A percentile compares a stretch with the other conserved stretches of the same genome.
Evolutionary conservation across 2,329 filamentous ascomycete genomes (phyloP).

Genomic region (Pseudogymnoascus sp.): DNA sequence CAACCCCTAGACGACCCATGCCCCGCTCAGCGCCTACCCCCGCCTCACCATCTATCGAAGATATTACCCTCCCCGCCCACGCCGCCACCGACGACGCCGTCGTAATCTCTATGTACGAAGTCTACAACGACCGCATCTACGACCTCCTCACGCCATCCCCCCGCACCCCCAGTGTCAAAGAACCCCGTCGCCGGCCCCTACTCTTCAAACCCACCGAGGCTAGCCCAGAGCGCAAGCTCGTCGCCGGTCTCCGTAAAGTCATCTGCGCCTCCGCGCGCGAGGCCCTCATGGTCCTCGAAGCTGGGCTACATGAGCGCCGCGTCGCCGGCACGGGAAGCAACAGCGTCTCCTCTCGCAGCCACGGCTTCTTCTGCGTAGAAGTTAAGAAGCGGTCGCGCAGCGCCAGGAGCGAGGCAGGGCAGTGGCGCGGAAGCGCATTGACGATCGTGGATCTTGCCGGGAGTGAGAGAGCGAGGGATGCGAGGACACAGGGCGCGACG

Average conservation of each 20-base stretch:
- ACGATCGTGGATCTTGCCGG: slow-evolving; percentile 90
- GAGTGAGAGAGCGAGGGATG: slow-evolving; percentile 85
- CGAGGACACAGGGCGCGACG: slow-evolving; percentile 88
- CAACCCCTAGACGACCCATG: slow-evolving; percentile 52
- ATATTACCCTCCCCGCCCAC: slow-evolving; percentile 61
- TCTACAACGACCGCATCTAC: slow-evolving; percentile 97
- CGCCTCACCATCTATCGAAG: slow-evolving; percentile 66
- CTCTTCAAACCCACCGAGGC: slow-evolving; percentile 88
- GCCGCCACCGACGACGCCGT: slow-evolving; percentile 74
- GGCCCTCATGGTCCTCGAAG: slow-evolving; percentile 82
- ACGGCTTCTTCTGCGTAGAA: slow-evolving; percentile 94
- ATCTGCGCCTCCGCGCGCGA: slow-evolving; percentile 77
- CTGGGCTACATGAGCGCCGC: slow-evolving; percentile 76
- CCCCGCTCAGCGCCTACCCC: slow-evolving; percentile 67
- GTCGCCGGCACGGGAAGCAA: slow-evolving; percentile 91
- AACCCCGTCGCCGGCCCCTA: slow-evolving; percentile 68
- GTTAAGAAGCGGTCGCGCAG: slow-evolving; percentile 69
- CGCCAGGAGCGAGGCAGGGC: slow-evolving; percentile 43
- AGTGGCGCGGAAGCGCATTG: slow-evolving; percentile 71
- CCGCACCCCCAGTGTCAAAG: slow-evolving; percentile 57
- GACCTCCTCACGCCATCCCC: slow-evolving; percentile 70
- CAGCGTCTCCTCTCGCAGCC: slow-evolving; percentile 83
- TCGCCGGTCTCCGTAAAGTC: slow-evolving; percentile 85
- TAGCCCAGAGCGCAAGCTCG: slow-evolving; percentile 86
- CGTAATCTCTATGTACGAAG: slow-evolving; percentile 95